Base-by-base conservation (phyloP, 371 early-diverging fungal species). In the Smittium culicis region DNA sequence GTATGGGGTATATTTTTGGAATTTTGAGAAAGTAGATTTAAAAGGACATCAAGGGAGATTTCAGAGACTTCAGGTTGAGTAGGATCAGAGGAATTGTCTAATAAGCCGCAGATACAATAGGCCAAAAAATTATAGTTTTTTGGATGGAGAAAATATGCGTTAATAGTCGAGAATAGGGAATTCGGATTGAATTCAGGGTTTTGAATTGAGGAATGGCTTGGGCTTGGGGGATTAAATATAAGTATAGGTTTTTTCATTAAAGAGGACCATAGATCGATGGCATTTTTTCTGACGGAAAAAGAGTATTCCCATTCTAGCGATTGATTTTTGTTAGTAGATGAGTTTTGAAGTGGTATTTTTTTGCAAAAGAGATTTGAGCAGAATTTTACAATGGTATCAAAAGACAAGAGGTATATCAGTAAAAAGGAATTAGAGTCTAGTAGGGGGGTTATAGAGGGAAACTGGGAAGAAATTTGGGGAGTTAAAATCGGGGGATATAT, bases 1-100 rank as follows among this genome's bases (percentile, higher is more conserved):
- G n/a, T n/a, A n/a, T n/a, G n/a, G n/a, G n/a, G n/a, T 67, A 61
- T 24, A 25, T 34, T 70, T 69, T 28, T 67, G 8, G 25, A 66
- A 65, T 25, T 45, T 45, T 45, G 20, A 20, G 45, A 45, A 11
- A 45, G 20, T 11, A 45, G 45, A 45, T 45, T 11, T 11, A 45
- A 20, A 5, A 45, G 45, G 20, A 45, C 20, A 45, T 45, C 20
- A 11, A 45, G 20, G 20, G 45, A 45, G 20, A 11, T 11, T 45
- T 45, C 45, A 45, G 45, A 45, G 45, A 45, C 45, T 11, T 45
- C 45, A 45, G 45, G 5, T 20, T 45, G 45, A 20, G 20, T 45
- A 20, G 45, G 45, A 45, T 45, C 45, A 20, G 45, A 45, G 20
- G 45, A 5, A 45, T 45, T 45, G 20, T 45, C 45, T 20, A 45